Conservation (phyloP, 331 rosid species). For the Spiraea crenata region DNA sequence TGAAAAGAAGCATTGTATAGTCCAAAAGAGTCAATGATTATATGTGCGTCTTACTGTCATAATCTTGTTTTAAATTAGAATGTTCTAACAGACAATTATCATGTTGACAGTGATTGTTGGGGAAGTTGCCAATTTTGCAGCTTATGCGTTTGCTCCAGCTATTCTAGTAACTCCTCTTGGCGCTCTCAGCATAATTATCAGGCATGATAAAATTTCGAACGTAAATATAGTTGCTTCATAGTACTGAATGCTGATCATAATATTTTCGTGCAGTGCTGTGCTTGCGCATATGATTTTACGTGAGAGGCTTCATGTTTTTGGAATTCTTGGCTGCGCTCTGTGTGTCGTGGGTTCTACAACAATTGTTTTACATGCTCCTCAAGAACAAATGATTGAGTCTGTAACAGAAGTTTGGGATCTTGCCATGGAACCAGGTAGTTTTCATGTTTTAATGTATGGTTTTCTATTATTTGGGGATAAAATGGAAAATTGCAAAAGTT, state of each 20-base stretch:
- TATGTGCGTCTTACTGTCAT: conserved; percentile 19
- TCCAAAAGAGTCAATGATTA: neutral
- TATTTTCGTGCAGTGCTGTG: conserved; percentile 77
- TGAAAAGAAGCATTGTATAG: neutral
- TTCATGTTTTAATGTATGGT: neutral
- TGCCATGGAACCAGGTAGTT: conserved; percentile 97
- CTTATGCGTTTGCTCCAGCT: conserved; percentile 98
- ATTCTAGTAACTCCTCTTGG: conserved; percentile 97
- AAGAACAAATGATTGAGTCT: conserved; percentile 81
- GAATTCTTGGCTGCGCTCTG: conserved; percentile 86
- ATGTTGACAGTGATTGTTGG: conserved; percentile 90
- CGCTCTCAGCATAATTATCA: conserved; percentile 97
- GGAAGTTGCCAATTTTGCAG: conserved; percentile 96
- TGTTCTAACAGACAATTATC: conserved; percentile 35
- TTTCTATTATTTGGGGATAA: neutral
- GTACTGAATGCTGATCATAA: conserved; percentile 39
- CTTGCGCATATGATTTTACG: conserved; percentile 91
- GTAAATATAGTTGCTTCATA: conserved; percentile 23
- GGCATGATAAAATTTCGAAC: conserved; percentile 50
- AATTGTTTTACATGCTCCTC: conserved; percentile 96
- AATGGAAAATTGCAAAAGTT: neutral
- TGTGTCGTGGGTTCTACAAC: conserved; percentile 98
- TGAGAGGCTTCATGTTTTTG: conserved; percentile 83
- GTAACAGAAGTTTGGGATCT: conserved; percentile 94
- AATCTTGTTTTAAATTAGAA: conserved; percentile 4